Percentiles rank a stretch among this genome's conserved stretches.
Evolutionary conservation across 164 flowering plant genomes (phyloP).

Genomic region (Stephania yunnanensis): DNA sequence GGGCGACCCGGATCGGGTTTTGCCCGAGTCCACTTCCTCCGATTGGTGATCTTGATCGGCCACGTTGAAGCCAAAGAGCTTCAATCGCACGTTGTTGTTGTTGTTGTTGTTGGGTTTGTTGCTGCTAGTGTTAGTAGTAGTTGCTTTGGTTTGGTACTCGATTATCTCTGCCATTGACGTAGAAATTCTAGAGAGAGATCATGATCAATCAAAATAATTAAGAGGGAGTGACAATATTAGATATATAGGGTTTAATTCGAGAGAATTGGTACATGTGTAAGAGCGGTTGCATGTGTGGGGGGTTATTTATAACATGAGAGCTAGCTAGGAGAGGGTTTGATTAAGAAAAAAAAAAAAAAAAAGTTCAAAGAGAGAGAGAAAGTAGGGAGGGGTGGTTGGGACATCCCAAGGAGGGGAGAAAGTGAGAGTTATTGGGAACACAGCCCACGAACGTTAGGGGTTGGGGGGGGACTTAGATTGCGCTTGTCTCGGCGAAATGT

Average conservation of each 20-base stretch:
- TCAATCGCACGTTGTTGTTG: slow-evolving; percentile 28
- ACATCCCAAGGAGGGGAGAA: slow-evolving; percentile 44
- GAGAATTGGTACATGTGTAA: slow-evolving; percentile 3
- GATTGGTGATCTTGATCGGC: slow-evolving; percentile 23
- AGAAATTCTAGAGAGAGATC: not conserved
- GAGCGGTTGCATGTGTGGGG: slow-evolving; percentile 26
- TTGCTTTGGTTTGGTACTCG: slow-evolving; percentile 27
- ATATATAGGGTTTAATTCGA: no score
- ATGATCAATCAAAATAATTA: not conserved
- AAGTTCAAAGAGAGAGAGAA: slow-evolving; percentile 2
- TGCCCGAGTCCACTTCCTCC: slow-evolving; percentile 36
- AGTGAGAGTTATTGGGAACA: slow-evolving; percentile 34
- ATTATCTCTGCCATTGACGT: slow-evolving; percentile 38
- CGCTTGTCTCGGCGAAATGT: slow-evolving; percentile 18
- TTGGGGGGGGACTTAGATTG: slow-evolving; percentile 32
- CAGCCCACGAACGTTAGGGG: slow-evolving; percentile 36
- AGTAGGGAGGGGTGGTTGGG: slow-evolving; percentile 36
- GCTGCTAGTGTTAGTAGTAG: slow-evolving; percentile 7
- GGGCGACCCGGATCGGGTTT: slow-evolving; percentile 34
- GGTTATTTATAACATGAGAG: slow-evolving; percentile 28
- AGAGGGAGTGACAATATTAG: not conserved
- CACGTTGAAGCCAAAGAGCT: slow-evolving; percentile 84
- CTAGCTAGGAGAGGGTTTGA: not conserved
- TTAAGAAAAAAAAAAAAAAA: not conserved
- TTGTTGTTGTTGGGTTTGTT: slow-evolving; percentile 10